A percentile compares a stretch with the other conserved stretches of the same genome.
Conservation (phyloP, 2,329 filamentous ascomycete genomes). For the Trichophyton mentagrophytes region DNA sequence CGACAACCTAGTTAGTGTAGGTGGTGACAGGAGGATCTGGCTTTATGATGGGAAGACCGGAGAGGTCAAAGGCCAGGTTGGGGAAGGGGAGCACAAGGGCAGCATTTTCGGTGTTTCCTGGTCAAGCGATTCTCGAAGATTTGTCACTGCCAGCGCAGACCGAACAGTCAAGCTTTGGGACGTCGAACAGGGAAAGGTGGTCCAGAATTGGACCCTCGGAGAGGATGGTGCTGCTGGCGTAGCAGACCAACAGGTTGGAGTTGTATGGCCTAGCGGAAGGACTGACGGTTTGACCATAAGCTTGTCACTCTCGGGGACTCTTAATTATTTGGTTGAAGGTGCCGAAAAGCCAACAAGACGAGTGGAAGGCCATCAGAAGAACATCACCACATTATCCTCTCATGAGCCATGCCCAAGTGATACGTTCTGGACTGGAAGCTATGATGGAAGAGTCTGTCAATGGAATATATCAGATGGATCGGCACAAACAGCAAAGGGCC, state of each 20-base stretch:
- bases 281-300: conserved; percentile 82
- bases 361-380: conserved; percentile 82
- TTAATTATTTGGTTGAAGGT: conserved; percentile 74
- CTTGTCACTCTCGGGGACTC: conserved; percentile 72
- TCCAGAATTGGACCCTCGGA: conserved; percentile 77
- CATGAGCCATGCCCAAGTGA: conserved; percentile 39
- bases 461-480: conserved; percentile 66
- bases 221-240: conserved; percentile 44
- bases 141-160: conserved; percentile 87
- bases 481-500: conserved; percentile 62
- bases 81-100: conserved; percentile 66
- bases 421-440: conserved; percentile 78
- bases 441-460: conserved; percentile 71
- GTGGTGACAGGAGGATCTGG: conserved; percentile 85
- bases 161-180: conserved; percentile 95
- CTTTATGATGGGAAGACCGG: conserved; percentile 95
- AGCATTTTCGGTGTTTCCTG: conserved; percentile 89
- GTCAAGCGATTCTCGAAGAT: conserved; percentile 70
- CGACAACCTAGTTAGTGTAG: conserved; percentile 66
- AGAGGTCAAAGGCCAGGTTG: conserved; percentile 60
- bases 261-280: conserved; percentile 74
- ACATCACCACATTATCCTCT: conserved; percentile 62
- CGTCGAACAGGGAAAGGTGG: conserved; percentile 59
- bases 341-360: conserved; percentile 55
- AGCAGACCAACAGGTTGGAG: conserved; percentile 80